These are phyloP conservation scores for Podospora australis DNA, from an alignment of 495 filamentous ascomycete genomes.

Conservation along the genomic window DNA sequence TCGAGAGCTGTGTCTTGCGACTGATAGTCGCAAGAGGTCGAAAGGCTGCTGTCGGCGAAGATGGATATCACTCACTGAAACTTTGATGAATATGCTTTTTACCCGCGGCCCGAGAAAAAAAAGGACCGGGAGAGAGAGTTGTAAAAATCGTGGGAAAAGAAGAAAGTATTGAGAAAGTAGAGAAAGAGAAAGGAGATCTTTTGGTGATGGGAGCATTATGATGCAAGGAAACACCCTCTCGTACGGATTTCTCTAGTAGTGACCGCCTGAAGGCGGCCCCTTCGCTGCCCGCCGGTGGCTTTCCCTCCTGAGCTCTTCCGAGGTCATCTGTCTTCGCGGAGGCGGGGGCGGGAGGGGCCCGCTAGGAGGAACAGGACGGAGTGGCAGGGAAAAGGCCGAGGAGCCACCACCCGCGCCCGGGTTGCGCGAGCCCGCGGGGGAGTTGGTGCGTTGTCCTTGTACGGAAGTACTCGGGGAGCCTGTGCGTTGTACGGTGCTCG, in stretches of 20 bases:
- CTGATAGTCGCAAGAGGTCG: too few species aligned
- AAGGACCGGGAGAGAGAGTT: not conserved
- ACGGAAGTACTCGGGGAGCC: not conserved
- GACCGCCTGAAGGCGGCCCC: conserved; percentile 29
- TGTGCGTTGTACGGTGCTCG: not conserved
- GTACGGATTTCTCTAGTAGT: conserved; percentile 19
- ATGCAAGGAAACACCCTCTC: conserved; percentile 23
- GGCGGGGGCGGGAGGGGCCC: conserved; percentile 39
- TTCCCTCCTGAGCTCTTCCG: conserved; percentile 16
- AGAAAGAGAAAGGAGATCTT: conserved; percentile 4
- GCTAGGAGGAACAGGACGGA: conserved; percentile 41
- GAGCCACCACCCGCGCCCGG: conserved; percentile 22
- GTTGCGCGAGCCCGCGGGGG: not conserved
- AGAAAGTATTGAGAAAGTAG: not conserved
- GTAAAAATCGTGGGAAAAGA: not conserved
- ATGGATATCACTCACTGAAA: not conserved
- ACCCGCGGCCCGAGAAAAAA: not conserved
- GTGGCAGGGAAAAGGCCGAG: conserved; percentile 40
- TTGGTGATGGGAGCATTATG: conserved; percentile 9
- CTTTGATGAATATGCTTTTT: not conserved
- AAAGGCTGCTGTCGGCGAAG: too few species aligned
- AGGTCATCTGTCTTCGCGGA: conserved; percentile 34
- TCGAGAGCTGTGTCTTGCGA: too few species aligned
- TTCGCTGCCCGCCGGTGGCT: conserved; percentile 32
- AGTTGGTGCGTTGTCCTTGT: conserved; percentile 5